These are phyloP conservation scores for Tilletiopsis washingtonensis DNA, from an alignment of 1,284 basidiomycete species.

Conservation along the genomic window DNA sequence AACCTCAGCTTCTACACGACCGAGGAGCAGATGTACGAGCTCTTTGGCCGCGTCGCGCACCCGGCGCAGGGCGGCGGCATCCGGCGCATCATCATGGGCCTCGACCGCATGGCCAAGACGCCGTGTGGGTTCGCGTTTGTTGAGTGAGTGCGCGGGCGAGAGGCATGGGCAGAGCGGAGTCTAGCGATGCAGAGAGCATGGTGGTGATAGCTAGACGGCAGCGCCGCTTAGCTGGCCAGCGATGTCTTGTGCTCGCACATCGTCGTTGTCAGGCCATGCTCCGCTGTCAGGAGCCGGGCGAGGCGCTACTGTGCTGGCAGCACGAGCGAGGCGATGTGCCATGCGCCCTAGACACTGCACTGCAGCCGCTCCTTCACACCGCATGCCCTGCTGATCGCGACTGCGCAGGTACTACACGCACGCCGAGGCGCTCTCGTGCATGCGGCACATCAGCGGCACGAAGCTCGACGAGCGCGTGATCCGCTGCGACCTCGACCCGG, in stretches of 20 bases:
- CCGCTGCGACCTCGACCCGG: conserved; percentile 94
- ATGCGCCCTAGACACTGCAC: background rate
- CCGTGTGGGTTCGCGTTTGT: conserved; percentile 99
- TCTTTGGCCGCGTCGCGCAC: conserved; percentile 85
- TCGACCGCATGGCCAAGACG: conserved; percentile 94
- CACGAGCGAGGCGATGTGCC: too few species aligned
- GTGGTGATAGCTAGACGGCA: background rate
- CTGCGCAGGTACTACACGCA: conserved; percentile 72
- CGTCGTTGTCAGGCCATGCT: too few species aligned
- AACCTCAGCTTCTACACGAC: conserved; percentile 61
- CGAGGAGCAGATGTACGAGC: conserved; percentile 98
- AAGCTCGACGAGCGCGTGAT: conserved; percentile 99
- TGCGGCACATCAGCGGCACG: conserved; percentile 90
- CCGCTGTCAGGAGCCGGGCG: too few species aligned
- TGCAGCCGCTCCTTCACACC: too few species aligned
- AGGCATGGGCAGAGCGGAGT: too few species aligned
- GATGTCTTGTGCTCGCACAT: background rate
- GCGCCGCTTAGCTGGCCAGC: background rate
- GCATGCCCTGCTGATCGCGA: background rate
- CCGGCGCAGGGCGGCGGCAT: conserved; percentile 88
- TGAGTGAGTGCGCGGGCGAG: conserved; percentile 53
- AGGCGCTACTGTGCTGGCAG: too few species aligned
- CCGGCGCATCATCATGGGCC: conserved; percentile 98
- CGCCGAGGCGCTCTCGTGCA: conserved; percentile 80
- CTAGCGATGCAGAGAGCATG: background rate